Percentiles rank a stretch among this genome's conserved stretches.
phyloP scores from a whole-genome alignment of 2,329 filamentous ascomycete genomes.

The Diaporthe sp. region DNA sequence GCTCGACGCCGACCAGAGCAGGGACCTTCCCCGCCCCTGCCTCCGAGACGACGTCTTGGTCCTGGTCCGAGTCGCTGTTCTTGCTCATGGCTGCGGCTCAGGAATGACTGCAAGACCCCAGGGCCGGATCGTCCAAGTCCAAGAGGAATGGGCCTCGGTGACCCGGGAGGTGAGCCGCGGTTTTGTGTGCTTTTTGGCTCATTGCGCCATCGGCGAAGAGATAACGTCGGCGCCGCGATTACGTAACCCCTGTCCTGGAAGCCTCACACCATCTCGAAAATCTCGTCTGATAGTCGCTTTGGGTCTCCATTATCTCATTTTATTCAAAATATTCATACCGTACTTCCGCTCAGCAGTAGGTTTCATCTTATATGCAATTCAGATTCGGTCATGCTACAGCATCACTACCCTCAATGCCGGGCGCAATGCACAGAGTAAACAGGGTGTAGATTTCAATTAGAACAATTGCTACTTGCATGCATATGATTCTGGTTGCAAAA shows the following conservation, averaged over 20 bases:
- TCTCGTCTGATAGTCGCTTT: background rate
- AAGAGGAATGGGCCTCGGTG: background rate
- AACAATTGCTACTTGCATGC: background rate
- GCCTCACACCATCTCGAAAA: background rate
- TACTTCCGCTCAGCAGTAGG: background rate
- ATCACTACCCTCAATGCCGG: background rate
- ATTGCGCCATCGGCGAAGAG: conserved; percentile 30
- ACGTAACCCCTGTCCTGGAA: background rate
- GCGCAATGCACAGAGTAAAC: background rate
- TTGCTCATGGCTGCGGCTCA: conserved; percentile 30
- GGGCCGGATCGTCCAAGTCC: conserved; percentile 24
- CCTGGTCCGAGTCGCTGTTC: conserved; percentile 34
- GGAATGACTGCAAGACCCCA: background rate
- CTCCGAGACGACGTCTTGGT: conserved; percentile 8
- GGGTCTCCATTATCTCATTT: background rate
- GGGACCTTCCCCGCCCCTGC: conserved; percentile 20
- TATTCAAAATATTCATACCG: background rate
- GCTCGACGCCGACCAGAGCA: conserved; percentile 28
- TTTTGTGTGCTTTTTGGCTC: background rate
- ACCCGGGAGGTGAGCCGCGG: background rate
- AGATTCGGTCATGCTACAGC: background rate
- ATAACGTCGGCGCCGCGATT: conserved; percentile 30
- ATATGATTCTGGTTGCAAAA: background rate
- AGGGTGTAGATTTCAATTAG: background rate
- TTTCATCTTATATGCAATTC: too few relatives aligned